Base-by-base conservation (phyloP, 306 rosid species). In the Trichosanthes cucumerina region DNA sequence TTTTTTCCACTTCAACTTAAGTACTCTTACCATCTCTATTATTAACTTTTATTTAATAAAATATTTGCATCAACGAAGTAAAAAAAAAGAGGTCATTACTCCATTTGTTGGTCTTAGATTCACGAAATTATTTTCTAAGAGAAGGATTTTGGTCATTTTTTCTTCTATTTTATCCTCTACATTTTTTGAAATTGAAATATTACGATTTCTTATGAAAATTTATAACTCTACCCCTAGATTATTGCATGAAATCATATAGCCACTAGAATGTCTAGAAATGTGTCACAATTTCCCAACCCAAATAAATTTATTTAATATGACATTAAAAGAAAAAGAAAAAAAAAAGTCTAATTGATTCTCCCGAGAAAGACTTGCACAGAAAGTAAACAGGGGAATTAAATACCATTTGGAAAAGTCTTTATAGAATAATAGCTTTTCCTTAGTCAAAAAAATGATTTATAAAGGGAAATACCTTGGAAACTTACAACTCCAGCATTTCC, bases 381-480 rank as follows among this genome's bases (percentile, higher is more conserved):
- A 66, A 68, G 75, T 68, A 68, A 68, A 11, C 49, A n/a, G 1
- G 16, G 2, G 52, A 65, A 68, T 68, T 68, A 38, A 68, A 68
- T 68, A 41, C 19, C 18, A 10, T 12, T 41, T 43, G 19, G 8
- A 69, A 43, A 69, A 69, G 76, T 69, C 76, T 69, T 12, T 1
- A 0, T 69, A 69, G 12, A 69, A 43, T 44, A 69, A 69, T 44
- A 21, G 1, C 56, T 24, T 70, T 24, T 3, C 12, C 23, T 41
- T 44, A 44, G 76, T 70, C 76, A 70, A 70, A 70, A 70, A 70
- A 8, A 23, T 23, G 23, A 70, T 13, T 47, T 70, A n/a, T 6
- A 23, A 23, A 66, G 14, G 56, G 76, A 44, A 70, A 70, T 70
- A 43, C 33, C 76, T 44, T 70, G 7, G 76, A 70, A 70, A 70